phyloP scores from a whole-genome alignment of 2,329 filamentous ascomycete species.

The Thermomyces lanuginosus region DNA sequence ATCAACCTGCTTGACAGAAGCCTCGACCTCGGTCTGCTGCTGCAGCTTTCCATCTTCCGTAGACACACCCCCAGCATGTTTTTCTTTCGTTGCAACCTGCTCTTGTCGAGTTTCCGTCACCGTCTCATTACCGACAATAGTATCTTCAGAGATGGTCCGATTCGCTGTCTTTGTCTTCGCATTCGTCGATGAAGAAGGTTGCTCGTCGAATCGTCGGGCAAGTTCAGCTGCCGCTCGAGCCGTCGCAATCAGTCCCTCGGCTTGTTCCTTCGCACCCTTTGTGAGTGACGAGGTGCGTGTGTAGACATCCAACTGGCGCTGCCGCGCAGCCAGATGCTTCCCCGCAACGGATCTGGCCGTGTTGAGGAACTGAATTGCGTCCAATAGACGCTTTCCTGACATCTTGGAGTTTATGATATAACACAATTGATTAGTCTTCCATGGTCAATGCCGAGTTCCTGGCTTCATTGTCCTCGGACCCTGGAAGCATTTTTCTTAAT shows the following conservation, averaged over 20 bases:
- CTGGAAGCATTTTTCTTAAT: no score
- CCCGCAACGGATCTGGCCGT: constrained; percentile 52
- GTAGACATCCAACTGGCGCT: constrained; percentile 46
- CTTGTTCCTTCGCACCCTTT: constrained; percentile 45
- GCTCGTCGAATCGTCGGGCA: constrained; percentile 41
- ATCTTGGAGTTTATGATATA: constrained; percentile 17
- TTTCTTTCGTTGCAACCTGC: no score
- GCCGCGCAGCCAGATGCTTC: constrained; percentile 44
- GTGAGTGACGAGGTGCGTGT: constrained; percentile 48
- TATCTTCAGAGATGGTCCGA: no score
- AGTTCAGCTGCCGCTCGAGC: constrained; percentile 44
- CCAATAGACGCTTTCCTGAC: constrained; percentile 49
- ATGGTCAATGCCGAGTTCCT: no score
- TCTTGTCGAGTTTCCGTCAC: no score
- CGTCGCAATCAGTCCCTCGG: constrained; percentile 45
- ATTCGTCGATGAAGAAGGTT: constrained; percentile 13
- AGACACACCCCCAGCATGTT: no score
- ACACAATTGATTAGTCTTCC: no score
- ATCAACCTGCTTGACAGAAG: constrained; percentile 36
- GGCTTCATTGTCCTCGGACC: no score
- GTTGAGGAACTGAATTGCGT: constrained; percentile 53
- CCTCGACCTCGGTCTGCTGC: constrained; percentile 34
- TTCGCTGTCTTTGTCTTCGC: no score
- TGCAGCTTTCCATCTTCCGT: constrained; percentile 31
- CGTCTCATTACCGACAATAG: no score